Base-by-base conservation (phyloP, 2,329 filamentous ascomycete species). In the Hypomyces rosellus region DNA sequence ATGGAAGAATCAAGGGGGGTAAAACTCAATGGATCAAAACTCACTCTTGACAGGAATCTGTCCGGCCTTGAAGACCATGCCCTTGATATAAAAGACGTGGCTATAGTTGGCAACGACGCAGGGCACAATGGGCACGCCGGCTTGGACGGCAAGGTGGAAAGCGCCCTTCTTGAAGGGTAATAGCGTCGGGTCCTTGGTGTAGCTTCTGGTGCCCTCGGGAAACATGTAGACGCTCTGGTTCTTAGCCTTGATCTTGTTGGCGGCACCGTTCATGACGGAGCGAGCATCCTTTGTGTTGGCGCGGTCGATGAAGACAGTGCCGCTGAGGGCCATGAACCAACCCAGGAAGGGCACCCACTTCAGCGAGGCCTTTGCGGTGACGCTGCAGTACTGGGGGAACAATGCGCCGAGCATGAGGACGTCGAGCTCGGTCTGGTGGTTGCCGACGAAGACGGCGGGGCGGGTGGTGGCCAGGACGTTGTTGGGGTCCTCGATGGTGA, bases 121-220 rank as follows among this genome's bases (percentile, higher is more conserved):
- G 0, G 93, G 93, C 3, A 99, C 85, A 61, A 99, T 88, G 22
- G 91, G 91, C 5, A 96, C 93, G 57, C 89, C 87, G 2, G 92
- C 92, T 75, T 97, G 88, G 16, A 99, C 82, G 42, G 93, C 93
- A 34, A 99, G 78, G 68, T 99, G 92, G 71, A 99, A 99, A 43
- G 92, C 93, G 53, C 93, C 93, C 76, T 99, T 99, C 74, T 99
- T 99, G 78, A 97, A 99, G n/a, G 90, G 88, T 49, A 97, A 75
- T 61, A 99, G 72, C 52, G 78, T 81, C 2, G 93, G 88, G 49
- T 91, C 84, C 60, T 86, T 82, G 51, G 87, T 79, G 72, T 97
- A 96, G 66, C 88, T 95, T 58, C 93, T 81, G 1, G 93, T 99
- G 46, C 93, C 93, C 73, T 99, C 93, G 52, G 88, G 86, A 69